Evolutionary conservation across 371 early-diverging fungal genomes (phyloP).

Genomic region (Blakeslea trispora): DNA sequence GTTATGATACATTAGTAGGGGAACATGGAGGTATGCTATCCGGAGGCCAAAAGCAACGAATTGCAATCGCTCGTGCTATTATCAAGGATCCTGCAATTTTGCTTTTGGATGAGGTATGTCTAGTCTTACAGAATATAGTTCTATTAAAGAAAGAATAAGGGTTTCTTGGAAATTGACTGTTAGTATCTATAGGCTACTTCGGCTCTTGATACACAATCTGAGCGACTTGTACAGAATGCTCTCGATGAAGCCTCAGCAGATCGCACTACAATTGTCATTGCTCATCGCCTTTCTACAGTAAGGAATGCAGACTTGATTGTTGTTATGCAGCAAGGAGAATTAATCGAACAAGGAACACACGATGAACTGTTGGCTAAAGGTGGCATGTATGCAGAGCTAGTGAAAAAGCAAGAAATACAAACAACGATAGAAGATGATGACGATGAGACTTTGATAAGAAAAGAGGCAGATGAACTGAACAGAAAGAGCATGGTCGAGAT

Average conservation of each 20-base stretch:
- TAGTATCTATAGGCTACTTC: slow-evolving; percentile 77
- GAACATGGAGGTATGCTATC: slow-evolving; percentile 61
- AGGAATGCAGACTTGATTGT: slow-evolving; percentile 78
- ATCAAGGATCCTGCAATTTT: slow-evolving; percentile 65
- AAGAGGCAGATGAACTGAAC: slow-evolving; percentile 14
- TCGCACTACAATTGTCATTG: slow-evolving; percentile 87
- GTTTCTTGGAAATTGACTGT: too few species aligned
- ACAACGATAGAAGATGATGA: background rate
- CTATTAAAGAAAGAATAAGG: too few species aligned
- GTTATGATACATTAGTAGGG: slow-evolving; percentile 72
- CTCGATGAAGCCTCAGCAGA: slow-evolving; percentile 69
- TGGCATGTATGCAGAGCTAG: slow-evolving; percentile 52
- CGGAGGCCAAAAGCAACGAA: slow-evolving; percentile 89
- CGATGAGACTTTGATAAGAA: slow-evolving; percentile 1
- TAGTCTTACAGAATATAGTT: too few species aligned
- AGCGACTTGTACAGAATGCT: slow-evolving; percentile 77
- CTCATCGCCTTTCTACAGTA: slow-evolving; percentile 81
- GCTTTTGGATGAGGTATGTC: slow-evolving; percentile 71
- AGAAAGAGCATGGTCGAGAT: slow-evolving; percentile 10
- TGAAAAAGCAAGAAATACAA: slow-evolving; percentile 41
- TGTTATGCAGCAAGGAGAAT: slow-evolving; percentile 65
- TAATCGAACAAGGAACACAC: slow-evolving; percentile 72
- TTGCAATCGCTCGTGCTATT: slow-evolving; percentile 76
- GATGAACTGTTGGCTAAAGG: slow-evolving; percentile 44
- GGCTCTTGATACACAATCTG: slow-evolving; percentile 76